Conservation (phyloP, 116 monocot species). For the Iris pallida region DNA sequence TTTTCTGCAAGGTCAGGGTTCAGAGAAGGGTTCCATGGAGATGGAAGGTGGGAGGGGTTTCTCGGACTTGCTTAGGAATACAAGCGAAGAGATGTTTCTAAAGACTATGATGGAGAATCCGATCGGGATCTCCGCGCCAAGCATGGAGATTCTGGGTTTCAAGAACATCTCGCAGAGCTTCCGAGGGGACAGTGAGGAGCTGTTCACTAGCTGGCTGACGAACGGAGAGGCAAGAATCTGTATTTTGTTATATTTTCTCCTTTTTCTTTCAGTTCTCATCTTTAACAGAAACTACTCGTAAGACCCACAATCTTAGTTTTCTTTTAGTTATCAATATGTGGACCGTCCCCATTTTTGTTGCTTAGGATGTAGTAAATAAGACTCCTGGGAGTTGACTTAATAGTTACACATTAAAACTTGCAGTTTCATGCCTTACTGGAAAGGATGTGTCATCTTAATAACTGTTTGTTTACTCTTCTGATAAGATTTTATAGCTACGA, state of each 20-base stretch:
- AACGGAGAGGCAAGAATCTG: slow-evolving; percentile 52
- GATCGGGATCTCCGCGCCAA: slow-evolving; percentile 41
- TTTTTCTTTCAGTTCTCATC: neutral
- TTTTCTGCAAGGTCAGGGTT: neutral
- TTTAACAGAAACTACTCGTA: neutral
- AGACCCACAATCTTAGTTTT: neutral
- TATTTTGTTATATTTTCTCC: neutral
- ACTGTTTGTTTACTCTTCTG: too few species aligned
- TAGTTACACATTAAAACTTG: too few species aligned
- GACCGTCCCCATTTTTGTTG: neutral
- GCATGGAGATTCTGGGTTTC: slow-evolving; percentile 64
- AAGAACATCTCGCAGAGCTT: slow-evolving; percentile 51
- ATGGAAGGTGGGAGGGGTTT: slow-evolving; percentile 48
- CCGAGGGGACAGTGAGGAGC: slow-evolving; percentile 58
- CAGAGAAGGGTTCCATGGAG: slow-evolving; percentile 28
- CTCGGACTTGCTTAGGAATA: slow-evolving; percentile 48
- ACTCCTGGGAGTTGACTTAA: too few species aligned
- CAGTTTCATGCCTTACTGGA: too few species aligned
- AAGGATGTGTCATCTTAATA: too few species aligned
- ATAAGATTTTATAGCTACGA: too few species aligned
- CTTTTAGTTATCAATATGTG: neutral
- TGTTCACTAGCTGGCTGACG: slow-evolving; percentile 58
- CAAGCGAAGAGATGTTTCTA: slow-evolving; percentile 51
- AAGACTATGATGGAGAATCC: slow-evolving; percentile 62
- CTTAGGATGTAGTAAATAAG: neutral